Evolutionary conservation across 805 yeast species (phyloP), one percentile per base, ranked within the genome.

Genomic region (Barnettozyma vustinii): DNA sequence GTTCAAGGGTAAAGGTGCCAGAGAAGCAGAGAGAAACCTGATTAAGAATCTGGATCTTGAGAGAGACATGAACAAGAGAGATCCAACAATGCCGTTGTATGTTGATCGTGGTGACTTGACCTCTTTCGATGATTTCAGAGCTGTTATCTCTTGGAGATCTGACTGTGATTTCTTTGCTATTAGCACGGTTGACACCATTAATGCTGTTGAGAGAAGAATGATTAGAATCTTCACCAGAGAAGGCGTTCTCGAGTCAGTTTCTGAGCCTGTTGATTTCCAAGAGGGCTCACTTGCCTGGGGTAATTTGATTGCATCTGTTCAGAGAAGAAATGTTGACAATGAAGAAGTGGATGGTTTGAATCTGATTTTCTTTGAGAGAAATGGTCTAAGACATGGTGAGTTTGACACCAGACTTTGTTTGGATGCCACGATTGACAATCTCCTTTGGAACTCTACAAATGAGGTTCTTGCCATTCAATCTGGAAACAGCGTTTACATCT

Each of bases 1-100:
- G 68, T 94, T 94, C 66, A 82, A 85, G 66, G 99, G 99, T 45
- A 83, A 79, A 60, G 99, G 99, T 54, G 94, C 87, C 27, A 84
- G 83, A 59, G 89, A 86, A 8, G 61, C 79, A 52, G 95, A 86
- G 67, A 76, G 92, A 66, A 73, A 82, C 59, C 63, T 73, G 50
- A 61, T 73, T 37, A 69, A 70, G 50, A 72, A 71, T 6, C 60
- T 91, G 1, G 94, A 91, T 19, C 65, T 84, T 51, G 86, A 80
- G 55, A 69, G 82, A 52, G 85, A 82, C 52, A 77, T 77, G 48
- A 80, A 80, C 52, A 71, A 84, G 51, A 75, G 87, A 66, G 99
- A 94, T 66, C 99, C 98, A 26, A 94, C 99, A 0, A 83, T 92
- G 67, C 84, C 83, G 0, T 77, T 80, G 35, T 77, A 75, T 54